Evolutionary conservation across 371 early-diverging fungal genomes (phyloP).

Genomic region (Gilbertella persicaria): DNA sequence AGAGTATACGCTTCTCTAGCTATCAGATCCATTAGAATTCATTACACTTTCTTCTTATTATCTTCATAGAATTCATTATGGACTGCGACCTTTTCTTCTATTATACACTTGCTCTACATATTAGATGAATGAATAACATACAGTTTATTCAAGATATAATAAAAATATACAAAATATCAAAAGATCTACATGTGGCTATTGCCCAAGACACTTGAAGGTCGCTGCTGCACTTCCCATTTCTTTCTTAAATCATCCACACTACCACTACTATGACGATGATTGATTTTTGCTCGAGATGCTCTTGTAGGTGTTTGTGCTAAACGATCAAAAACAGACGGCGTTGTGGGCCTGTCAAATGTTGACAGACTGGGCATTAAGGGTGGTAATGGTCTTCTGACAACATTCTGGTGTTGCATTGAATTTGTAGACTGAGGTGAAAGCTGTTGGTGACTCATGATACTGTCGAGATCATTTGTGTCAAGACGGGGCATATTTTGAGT

Average conservation of each 20-base stretch:
- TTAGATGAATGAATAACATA: no score
- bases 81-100: no score
- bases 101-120: no score
- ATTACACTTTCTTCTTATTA: no score
- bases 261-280: slow-evolving; percentile 46
- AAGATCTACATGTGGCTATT: not conserved
- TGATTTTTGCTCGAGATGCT: slow-evolving; percentile 48
- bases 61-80: no score
- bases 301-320: slow-evolving; percentile 50
- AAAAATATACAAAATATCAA: no score
- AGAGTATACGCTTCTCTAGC: no score
- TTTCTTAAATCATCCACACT: slow-evolving; percentile 46
- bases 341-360: slow-evolving; percentile 29
- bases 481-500: not conserved
- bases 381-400: slow-evolving; percentile 16
- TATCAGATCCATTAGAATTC: no score
- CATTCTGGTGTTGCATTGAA: slow-evolving; percentile 11
- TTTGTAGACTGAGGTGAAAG: slow-evolving; percentile 3
- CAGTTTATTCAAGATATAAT: no score
- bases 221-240: slow-evolving; percentile 38
- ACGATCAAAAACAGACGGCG: slow-evolving; percentile 49
- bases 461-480: not conserved
- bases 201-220: slow-evolving; percentile 26
- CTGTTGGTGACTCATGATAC: slow-evolving; percentile 1
- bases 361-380: slow-evolving; percentile 23